These are phyloP conservation scores for Penicillium verhagenii DNA, from an alignment of 495 filamentous ascomycete genomes.

Conservation along the genomic window DNA sequence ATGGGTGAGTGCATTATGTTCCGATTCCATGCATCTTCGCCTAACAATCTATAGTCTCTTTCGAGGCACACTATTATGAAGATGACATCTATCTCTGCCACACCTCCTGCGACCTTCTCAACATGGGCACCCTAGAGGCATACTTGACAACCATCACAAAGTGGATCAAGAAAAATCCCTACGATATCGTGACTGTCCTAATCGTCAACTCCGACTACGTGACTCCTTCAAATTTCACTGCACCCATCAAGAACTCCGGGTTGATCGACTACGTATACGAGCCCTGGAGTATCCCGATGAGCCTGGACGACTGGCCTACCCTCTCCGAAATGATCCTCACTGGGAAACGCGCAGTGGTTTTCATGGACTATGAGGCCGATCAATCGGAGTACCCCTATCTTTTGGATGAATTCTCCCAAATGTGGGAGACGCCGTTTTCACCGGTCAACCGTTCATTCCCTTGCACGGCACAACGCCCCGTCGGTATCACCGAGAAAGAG, in stretches of 20 bases:
- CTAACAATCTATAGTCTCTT: slow-evolving; percentile 58
- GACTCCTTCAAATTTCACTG: slow-evolving; percentile 59
- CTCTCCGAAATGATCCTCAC: slow-evolving; percentile 73
- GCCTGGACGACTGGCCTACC: slow-evolving; percentile 77
- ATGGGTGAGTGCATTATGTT: slow-evolving; percentile 53
- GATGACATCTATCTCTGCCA: slow-evolving; percentile 67
- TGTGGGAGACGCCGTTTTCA: slow-evolving; percentile 68
- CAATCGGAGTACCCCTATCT: slow-evolving; percentile 69
- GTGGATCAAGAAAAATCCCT: slow-evolving; percentile 78
- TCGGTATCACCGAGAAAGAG: slow-evolving; percentile 50
- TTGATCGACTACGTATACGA: slow-evolving; percentile 68
- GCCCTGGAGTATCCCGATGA: slow-evolving; percentile 67
- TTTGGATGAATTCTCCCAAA: slow-evolving; percentile 63
- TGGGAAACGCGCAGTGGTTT: slow-evolving; percentile 61
- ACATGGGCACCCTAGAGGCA: slow-evolving; percentile 72
- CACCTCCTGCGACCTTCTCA: slow-evolving; percentile 74
- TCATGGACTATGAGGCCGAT: slow-evolving; percentile 83
- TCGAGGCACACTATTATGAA: slow-evolving; percentile 72
- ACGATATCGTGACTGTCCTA: slow-evolving; percentile 85
- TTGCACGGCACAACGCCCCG: slow-evolving; percentile 58
- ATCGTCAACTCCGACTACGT: slow-evolving; percentile 79
- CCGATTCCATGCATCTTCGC: not conserved
- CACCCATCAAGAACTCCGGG: slow-evolving; percentile 64
- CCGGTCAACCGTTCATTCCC: slow-evolving; percentile 59
- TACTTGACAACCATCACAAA: slow-evolving; percentile 66